phyloP scores from a whole-genome alignment of 805 yeast species.

The Myxozyma neotropica region DNA sequence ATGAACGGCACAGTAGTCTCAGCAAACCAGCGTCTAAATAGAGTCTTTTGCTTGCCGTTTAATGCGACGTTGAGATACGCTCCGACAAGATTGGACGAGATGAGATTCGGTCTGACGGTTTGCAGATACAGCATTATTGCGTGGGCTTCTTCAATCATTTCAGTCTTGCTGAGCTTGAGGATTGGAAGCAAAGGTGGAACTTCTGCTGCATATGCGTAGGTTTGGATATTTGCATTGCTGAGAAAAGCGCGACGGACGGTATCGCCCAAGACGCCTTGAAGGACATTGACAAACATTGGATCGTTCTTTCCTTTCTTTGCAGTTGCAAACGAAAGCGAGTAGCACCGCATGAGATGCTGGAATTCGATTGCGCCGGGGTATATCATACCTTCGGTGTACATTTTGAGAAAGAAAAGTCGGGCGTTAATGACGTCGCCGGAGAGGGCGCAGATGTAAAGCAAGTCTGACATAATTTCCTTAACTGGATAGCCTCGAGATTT shows the following conservation, averaged over 20 bases:
- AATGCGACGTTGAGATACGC: constrained; percentile 64
- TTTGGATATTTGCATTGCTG: not conserved
- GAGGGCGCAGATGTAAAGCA: constrained; percentile 74
- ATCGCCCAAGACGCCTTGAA: constrained; percentile 3
- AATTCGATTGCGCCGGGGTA: constrained; percentile 41
- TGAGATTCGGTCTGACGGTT: constrained; percentile 48
- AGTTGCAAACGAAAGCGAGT: constrained; percentile 36
- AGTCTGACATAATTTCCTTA: constrained; percentile 58
- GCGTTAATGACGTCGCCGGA: constrained; percentile 77
- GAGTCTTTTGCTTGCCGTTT: constrained; percentile 50
- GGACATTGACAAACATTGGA: not conserved
- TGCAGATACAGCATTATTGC: constrained; percentile 70
- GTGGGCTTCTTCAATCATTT: constrained; percentile 69
- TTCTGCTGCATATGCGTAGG: constrained; percentile 1
- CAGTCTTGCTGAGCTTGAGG: constrained; percentile 47
- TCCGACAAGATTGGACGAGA: constrained; percentile 51
- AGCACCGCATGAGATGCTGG: constrained; percentile 42
- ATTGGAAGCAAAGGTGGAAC: constrained; percentile 74
- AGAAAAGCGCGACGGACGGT: constrained; percentile 13
- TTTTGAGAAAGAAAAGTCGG: constrained; percentile 54
- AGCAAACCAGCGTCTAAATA: constrained; percentile 42
- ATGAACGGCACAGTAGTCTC: constrained; percentile 44
- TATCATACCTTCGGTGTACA: constrained; percentile 36
- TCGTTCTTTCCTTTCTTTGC: not conserved
- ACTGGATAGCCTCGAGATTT: constrained; percentile 47